Evolutionary conservation across 805 yeast genomes (phyloP).

Genomic region (Candida hungchunana): DNA sequence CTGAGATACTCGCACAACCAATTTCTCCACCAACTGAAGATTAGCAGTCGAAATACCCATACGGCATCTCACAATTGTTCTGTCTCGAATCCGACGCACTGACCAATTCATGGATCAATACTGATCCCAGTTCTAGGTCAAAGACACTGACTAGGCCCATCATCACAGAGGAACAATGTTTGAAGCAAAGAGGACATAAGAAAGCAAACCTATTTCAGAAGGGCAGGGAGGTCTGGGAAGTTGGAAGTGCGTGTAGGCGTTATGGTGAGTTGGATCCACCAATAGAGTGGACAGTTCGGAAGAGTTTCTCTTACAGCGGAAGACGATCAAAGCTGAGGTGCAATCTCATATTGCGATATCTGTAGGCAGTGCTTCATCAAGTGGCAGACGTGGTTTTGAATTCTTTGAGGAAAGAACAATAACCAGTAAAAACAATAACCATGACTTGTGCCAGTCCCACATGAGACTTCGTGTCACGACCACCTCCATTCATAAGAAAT

Average conservation of each 20-base stretch:
- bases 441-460: neutral
- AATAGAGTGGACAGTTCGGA: too few relatives aligned
- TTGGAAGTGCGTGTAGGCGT: too few relatives aligned
- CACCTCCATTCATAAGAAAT: neutral
- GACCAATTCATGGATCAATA: constrained; percentile 11
- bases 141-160: constrained; percentile 20
- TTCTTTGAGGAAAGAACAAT: constrained; percentile 17
- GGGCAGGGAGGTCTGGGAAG: too few relatives aligned
- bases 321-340: too few relatives aligned
- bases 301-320: too few relatives aligned
- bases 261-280: too few relatives aligned
- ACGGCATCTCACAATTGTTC: too few relatives aligned
- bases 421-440: constrained; percentile 18
- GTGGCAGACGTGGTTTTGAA: constrained; percentile 19
- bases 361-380: constrained; percentile 18
- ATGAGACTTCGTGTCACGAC: neutral
- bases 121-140: constrained; percentile 22
- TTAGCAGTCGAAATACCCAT: too few relatives aligned
- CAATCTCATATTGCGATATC: too few relatives aligned
- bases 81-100: constrained; percentile 23
- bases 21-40: too few relatives aligned
- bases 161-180: constrained; percentile 11
- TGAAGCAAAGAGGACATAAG: too few relatives aligned
- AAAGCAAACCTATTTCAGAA: too few relatives aligned
- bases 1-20: neutral